Evolutionary conservation across 208 protist genomes (phyloP).

Genomic region (Crithidia sp.): DNA sequence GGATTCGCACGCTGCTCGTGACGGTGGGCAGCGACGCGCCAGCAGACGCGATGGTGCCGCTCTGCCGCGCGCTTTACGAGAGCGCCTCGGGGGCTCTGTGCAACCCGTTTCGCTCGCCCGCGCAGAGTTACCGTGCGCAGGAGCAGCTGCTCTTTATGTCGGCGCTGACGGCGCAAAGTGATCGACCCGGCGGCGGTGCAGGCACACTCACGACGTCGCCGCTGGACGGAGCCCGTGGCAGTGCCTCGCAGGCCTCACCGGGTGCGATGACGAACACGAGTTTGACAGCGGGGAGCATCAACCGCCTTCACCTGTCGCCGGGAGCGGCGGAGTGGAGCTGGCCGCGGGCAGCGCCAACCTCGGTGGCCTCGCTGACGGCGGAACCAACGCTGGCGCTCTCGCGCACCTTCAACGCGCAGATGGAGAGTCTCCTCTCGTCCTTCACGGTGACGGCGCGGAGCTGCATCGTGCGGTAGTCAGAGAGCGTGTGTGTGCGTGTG

Average conservation of each 20-base stretch:
- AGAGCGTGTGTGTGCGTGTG: slow-evolving; percentile 1
- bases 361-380: slow-evolving; percentile 24
- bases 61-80: slow-evolving; percentile 83
- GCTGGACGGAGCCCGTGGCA: not conserved
- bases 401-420: slow-evolving; percentile 54
- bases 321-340: slow-evolving; percentile 46
- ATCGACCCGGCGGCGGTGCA: not conserved
- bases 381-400: slow-evolving; percentile 71
- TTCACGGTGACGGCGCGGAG: slow-evolving; percentile 74
- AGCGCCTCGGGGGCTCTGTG: slow-evolving; percentile 67
- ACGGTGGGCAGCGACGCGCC: slow-evolving; percentile 68
- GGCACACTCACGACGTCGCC: not conserved
- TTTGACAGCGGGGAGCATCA: not conserved
- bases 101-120: slow-evolving; percentile 74
- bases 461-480: slow-evolving; percentile 45
- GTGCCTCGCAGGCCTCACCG: not conserved
- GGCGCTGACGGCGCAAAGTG: slow-evolving; percentile 12
- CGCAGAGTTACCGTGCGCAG: slow-evolving; percentile 47
- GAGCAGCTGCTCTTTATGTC: slow-evolving; percentile 43
- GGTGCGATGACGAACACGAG: slow-evolving; percentile 7
- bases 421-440: slow-evolving; percentile 57
- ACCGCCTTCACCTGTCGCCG: slow-evolving; percentile 11
- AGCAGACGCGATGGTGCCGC: slow-evolving; percentile 79
- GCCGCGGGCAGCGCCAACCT: slow-evolving; percentile 36
- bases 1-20: slow-evolving; percentile 71